These are phyloP conservation scores for Pseudevernia furfuracea DNA, from an alignment of 495 filamentous ascomycete species.

Conservation along the genomic window DNA sequence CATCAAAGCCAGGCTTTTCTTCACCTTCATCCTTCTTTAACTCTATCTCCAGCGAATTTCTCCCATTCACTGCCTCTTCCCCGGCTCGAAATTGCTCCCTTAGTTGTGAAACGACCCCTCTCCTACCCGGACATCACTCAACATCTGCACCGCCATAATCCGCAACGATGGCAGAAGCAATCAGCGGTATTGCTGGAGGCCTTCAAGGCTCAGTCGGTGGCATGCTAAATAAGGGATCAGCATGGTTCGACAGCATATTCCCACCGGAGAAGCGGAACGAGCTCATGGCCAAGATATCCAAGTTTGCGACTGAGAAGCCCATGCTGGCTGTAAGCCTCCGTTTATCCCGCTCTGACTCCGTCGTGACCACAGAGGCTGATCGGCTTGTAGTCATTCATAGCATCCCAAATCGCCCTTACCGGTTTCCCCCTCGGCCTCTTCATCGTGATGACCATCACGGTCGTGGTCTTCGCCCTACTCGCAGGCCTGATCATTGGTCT, in stretches of 20 bases:
- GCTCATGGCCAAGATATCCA: constrained; percentile 27
- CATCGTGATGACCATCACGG: constrained; percentile 47
- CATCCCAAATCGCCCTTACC: constrained; percentile 47
- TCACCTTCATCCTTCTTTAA: neutral
- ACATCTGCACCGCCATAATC: neutral
- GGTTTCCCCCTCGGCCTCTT: constrained; percentile 56
- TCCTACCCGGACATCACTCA: neutral
- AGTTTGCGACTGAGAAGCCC: constrained; percentile 28
- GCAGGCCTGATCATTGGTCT: constrained; percentile 43
- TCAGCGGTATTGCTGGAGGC: constrained; percentile 24
- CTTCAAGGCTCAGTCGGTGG: constrained; percentile 25
- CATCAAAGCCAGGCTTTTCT: neutral
- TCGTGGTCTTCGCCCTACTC: constrained; percentile 47
- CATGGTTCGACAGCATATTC: constrained; percentile 24
- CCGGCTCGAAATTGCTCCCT: neutral
- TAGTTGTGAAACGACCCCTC: neutral
- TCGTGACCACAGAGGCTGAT: too few species aligned
- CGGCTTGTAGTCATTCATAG: constrained; percentile 39
- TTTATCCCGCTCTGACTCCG: neutral
- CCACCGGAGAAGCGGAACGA: constrained; percentile 28
- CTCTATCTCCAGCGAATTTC: neutral
- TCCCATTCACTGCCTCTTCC: neutral
- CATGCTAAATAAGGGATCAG: constrained; percentile 19
- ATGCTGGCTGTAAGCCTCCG: constrained; percentile 24
- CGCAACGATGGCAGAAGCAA: constrained; percentile 23